Evolutionary conservation across 768 basidiomycete species (phyloP).

Genomic region (Paxillus rubicundulus): DNA sequence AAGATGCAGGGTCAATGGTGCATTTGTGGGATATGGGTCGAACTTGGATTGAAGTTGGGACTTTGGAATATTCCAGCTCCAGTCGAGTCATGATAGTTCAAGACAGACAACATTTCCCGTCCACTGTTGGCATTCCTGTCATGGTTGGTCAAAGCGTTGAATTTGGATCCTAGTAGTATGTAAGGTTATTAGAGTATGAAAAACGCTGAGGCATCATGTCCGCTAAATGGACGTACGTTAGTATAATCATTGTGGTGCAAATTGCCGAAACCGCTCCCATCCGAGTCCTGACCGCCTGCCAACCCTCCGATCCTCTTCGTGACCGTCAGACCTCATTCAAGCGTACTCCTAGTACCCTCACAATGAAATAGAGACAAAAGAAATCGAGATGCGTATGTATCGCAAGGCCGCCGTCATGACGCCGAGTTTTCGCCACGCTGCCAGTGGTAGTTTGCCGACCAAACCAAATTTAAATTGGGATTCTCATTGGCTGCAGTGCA

Average conservation of each 20-base stretch:
- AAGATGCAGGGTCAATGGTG: background rate
- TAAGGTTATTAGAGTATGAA: constrained; percentile 9
- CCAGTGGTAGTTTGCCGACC: background rate
- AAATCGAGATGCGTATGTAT: constrained; percentile 2
- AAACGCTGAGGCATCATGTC: background rate
- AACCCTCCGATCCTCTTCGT: constrained; percentile 6
- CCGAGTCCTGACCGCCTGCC: background rate
- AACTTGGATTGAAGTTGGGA: too few species aligned
- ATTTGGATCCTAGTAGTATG: background rate
- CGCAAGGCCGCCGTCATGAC: background rate
- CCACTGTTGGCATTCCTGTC: background rate
- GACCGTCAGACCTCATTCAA: constrained; percentile 12
- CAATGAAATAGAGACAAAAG: constrained; percentile 2
- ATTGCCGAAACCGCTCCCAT: too few species aligned
- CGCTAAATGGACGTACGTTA: too few species aligned
- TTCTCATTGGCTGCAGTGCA: constrained; percentile 16
- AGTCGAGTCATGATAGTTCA: background rate
- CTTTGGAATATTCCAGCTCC: background rate
- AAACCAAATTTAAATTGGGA: constrained; percentile 14
- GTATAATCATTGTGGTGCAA: background rate
- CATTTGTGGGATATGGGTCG: background rate
- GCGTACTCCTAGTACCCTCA: background rate
- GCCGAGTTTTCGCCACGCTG: background rate
- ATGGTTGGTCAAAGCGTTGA: background rate
- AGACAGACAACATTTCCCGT: too few species aligned